phyloP scores from a whole-genome alignment of 805 yeast genomes.

The Metschnikowia matae region DNA sequence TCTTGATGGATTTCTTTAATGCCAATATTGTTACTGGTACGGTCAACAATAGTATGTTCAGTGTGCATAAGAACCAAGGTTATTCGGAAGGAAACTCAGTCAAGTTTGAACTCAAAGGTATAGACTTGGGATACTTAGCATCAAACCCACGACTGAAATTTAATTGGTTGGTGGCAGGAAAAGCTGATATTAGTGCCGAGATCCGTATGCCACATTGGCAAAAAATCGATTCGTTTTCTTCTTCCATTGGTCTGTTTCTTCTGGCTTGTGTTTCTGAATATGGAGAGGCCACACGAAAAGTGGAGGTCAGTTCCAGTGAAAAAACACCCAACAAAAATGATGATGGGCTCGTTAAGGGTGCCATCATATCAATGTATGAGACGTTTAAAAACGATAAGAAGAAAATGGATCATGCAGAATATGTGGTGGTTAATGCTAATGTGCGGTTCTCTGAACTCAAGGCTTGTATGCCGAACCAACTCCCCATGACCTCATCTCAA shows the following conservation, averaged over 20 bases:
- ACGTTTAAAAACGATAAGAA: slow-evolving; percentile 24
- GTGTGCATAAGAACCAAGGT: slow-evolving; percentile 70
- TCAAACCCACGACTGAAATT: slow-evolving; percentile 42
- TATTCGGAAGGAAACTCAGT: slow-evolving; percentile 30
- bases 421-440: slow-evolving; percentile 64
- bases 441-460: slow-evolving; percentile 60
- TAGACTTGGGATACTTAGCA: slow-evolving; percentile 33
- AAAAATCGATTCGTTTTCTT: slow-evolving; percentile 19
- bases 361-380: slow-evolving; percentile 39
- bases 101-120: slow-evolving; percentile 40
- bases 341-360: slow-evolving; percentile 32
- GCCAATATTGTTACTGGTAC: slow-evolving; percentile 72
- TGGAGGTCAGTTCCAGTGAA: background rate
- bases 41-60: slow-evolving; percentile 68
- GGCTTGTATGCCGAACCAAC: slow-evolving; percentile 49
- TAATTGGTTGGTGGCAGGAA: slow-evolving; percentile 71
- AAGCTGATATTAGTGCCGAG: slow-evolving; percentile 62
- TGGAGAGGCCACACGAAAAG: slow-evolving; percentile 1
- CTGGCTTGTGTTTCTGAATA: slow-evolving; percentile 20
- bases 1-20: slow-evolving; percentile 62
- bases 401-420: slow-evolving; percentile 28
- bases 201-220: slow-evolving; percentile 55
- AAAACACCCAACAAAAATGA: slow-evolving; percentile 9
- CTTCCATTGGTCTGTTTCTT: slow-evolving; percentile 25
- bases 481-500: slow-evolving; percentile 47